Evolutionary conservation across 495 filamentous ascomycete species (phyloP).

Genomic region (Bacidia rubella): DNA sequence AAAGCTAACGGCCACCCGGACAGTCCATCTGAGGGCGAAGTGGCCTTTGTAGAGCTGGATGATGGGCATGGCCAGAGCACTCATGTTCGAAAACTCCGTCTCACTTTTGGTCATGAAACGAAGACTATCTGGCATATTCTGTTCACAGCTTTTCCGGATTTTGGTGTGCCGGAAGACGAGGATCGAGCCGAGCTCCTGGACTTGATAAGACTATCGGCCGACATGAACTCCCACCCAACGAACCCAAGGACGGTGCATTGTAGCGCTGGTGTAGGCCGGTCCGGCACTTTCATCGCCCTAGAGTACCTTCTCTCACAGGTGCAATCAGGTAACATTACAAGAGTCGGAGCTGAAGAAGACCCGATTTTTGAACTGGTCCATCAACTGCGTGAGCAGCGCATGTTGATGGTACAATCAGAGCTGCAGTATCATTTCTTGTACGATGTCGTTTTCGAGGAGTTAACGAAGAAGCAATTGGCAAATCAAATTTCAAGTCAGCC

Average conservation of each 20-base stretch:
- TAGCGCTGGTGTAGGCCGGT: conserved; percentile 85
- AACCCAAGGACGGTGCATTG: conserved; percentile 89
- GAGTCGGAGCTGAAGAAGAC: conserved; percentile 33
- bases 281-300: conserved; percentile 88
- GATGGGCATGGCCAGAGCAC: conserved; percentile 37
- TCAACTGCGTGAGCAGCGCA: conserved; percentile 70
- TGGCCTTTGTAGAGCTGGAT: conserved; percentile 35
- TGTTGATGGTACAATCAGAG: conserved; percentile 92
- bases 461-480: conserved; percentile 18
- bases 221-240: conserved; percentile 44
- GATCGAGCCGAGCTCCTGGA: conserved; percentile 68
- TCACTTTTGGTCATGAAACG: conserved; percentile 43
- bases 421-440: conserved; percentile 83
- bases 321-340: conserved; percentile 52
- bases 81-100: conserved; percentile 41
- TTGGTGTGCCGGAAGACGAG: conserved; percentile 67
- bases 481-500: conserved; percentile 6
- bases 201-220: conserved; percentile 60
- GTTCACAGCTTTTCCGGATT: conserved; percentile 91
- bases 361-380: conserved; percentile 66
- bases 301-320: conserved; percentile 79
- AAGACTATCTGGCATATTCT: conserved; percentile 79
- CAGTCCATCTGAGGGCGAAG: conserved; percentile 23
- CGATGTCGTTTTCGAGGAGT: conserved; percentile 64
- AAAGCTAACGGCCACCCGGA: conserved; percentile 36